phyloP scores from a whole-genome alignment of 306 rosid genomes.

The Cucumis hystrix region DNA sequence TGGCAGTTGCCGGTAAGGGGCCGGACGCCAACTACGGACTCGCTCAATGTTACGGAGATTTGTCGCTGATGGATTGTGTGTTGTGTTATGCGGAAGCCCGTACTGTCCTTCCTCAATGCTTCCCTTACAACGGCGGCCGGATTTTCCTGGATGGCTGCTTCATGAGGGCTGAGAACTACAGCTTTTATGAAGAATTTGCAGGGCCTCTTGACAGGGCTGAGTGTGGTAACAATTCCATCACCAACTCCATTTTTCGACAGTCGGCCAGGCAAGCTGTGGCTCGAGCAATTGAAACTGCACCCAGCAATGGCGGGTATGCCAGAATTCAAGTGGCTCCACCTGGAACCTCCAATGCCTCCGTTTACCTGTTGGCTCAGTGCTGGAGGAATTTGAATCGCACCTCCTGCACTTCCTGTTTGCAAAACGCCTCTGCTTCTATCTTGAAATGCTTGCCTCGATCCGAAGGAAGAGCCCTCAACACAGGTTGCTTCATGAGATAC shows the following conservation, averaged over 20 bases:
- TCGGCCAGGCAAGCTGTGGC: conserved; percentile 38
- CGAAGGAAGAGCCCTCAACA: conserved; percentile 61
- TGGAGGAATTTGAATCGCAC: conserved; percentile 60
- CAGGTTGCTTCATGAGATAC: conserved; percentile 93
- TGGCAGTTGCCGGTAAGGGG: conserved; percentile 50
- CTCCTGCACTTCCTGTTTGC: conserved; percentile 60
- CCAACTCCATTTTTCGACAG: conserved; percentile 23
- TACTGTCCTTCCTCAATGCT: conserved; percentile 71
- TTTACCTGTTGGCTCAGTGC: conserved; percentile 65
- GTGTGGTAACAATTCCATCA: conserved; percentile 48
- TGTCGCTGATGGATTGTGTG: conserved; percentile 65
- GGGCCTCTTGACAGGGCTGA: conserved; percentile 44
- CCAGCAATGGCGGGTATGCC: conserved; percentile 39
- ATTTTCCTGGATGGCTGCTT: conserved; percentile 86
- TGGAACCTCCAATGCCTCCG: conserved; percentile 34
- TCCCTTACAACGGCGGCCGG: conserved; percentile 53
- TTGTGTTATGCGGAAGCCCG: conserved; percentile 80
- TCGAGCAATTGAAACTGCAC: conserved; percentile 31
- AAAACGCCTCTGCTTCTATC: conserved; percentile 52
- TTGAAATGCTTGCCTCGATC: conserved; percentile 67
- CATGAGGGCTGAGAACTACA: conserved; percentile 79
- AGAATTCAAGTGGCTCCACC: conserved; percentile 21
- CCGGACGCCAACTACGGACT: conserved; percentile 62
- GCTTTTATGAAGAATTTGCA: conserved; percentile 41
- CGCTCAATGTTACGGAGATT: conserved; percentile 91